Conservation (phyloP, 2,329 filamentous ascomycete species). For the Clarireedia monteithiana region DNA sequence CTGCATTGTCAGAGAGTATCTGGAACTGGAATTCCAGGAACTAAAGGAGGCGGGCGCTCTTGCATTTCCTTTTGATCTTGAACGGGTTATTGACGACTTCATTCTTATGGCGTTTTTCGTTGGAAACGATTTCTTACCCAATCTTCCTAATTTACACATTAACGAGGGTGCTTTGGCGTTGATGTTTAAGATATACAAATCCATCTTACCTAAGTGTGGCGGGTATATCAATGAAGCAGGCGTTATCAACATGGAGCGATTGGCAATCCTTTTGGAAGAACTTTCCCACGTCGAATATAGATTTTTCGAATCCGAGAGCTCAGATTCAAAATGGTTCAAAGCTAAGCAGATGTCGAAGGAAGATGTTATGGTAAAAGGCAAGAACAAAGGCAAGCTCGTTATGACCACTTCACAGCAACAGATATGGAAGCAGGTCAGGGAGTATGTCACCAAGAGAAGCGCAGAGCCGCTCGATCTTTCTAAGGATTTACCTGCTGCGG, state of each 20-base stretch:
- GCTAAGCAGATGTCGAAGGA: conserved; percentile 70
- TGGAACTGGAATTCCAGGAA: conserved; percentile 95
- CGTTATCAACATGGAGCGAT: conserved; percentile 76
- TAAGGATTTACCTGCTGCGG: conserved; percentile 64
- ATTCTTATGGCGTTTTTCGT: conserved; percentile 99
- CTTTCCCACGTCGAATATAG: conserved; percentile 81
- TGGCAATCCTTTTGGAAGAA: conserved; percentile 72
- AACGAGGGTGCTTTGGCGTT: conserved; percentile 94
- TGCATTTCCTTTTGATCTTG: conserved; percentile 80
- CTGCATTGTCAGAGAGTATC: conserved; percentile 93
- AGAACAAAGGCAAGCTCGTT: conserved; percentile 58
- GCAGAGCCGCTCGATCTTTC: conserved; percentile 65
- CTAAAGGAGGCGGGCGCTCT: conserved; percentile 66
- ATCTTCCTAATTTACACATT: conserved; percentile 92
- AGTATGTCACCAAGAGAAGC: conserved; percentile 67
- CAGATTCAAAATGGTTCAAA: conserved; percentile 86
- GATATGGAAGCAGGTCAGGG: conserved; percentile 75
- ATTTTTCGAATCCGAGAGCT: conserved; percentile 87
- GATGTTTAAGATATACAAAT: conserved; percentile 97
- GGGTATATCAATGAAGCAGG: conserved; percentile 97
- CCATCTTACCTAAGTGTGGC: conserved; percentile 74
- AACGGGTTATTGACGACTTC: conserved; percentile 96
- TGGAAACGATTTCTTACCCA: conserved; percentile 97
- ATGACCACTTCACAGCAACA: conserved; percentile 76
- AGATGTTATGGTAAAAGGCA: conserved; percentile 55